Percentiles rank a stretch among this genome's conserved stretches.
Conservation (phyloP, 495 filamentous ascomycete genomes). For the Talaromyces ruber region DNA sequence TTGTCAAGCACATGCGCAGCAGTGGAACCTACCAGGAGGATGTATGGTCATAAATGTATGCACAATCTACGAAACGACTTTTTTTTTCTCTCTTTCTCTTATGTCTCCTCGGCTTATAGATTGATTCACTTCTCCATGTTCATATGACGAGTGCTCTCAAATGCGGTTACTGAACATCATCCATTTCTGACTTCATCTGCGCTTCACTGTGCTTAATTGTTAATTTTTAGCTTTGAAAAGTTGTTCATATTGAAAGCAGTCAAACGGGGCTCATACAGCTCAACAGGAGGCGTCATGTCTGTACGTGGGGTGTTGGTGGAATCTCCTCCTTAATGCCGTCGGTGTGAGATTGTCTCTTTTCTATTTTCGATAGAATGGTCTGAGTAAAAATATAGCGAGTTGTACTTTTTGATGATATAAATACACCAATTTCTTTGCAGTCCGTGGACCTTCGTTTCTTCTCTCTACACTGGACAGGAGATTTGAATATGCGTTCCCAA, state of each 20-base stretch:
- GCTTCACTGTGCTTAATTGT: neutral
- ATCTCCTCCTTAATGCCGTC: neutral
- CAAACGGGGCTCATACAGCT: neutral
- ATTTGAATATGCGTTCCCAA: neutral
- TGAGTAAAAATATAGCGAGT: neutral
- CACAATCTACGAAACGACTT: conserved; percentile 10
- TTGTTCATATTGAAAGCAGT: neutral
- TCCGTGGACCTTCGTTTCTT: neutral
- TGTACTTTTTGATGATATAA: neutral
- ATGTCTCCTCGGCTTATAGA: conserved; percentile 1
- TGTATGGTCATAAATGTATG: conserved; percentile 67
- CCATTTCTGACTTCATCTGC: neutral
- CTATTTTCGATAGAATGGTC: neutral
- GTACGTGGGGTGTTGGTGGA: neutral
- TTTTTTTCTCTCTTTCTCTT: conserved; percentile 6
- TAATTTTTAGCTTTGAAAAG: neutral
- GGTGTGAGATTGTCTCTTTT: neutral
- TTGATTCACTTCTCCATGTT: neutral
- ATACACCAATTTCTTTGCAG: neutral
- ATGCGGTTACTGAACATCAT: neutral
- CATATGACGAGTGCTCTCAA: neutral
- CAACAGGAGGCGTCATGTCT: neutral
- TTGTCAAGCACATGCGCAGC: conserved; percentile 91
- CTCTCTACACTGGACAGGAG: neutral
- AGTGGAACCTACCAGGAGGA: conserved; percentile 97